Evolutionary conservation across 176 grass and related monocot genomes (phyloP).

Genomic region (Saccharum officinarum): DNA sequence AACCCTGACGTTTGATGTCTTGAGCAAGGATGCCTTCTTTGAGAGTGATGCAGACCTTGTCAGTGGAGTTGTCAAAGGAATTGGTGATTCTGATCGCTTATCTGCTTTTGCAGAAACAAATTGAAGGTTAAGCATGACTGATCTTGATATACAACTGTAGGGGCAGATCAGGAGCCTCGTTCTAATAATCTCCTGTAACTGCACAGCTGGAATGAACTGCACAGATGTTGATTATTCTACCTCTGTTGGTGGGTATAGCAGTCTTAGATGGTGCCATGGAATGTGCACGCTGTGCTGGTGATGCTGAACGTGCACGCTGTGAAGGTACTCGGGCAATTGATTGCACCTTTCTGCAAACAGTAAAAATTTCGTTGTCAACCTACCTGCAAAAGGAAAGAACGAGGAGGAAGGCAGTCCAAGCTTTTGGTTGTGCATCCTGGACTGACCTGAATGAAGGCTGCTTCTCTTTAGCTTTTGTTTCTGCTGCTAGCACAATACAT

Average conservation of each 20-base stretch:
- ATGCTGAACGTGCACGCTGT: conserved; percentile 63
- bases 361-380: not conserved
- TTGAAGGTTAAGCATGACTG: not conserved
- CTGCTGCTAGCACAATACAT: conserved; percentile 19
- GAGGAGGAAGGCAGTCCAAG: not conserved
- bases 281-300: conserved; percentile 44
- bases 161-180: not conserved
- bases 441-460: conserved; percentile 76
- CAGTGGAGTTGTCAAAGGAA: conserved; percentile 38
- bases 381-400: not conserved
- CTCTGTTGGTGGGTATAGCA: conserved; percentile 28
- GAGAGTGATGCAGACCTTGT: conserved; percentile 65
- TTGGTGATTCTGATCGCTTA: conserved; percentile 54
- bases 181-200: not conserved
- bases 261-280: conserved; percentile 36
- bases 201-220: not conserved
- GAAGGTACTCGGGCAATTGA: conserved; percentile 57
- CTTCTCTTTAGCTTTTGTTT: conserved; percentile 51
- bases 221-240: conserved; percentile 23
- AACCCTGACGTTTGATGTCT: conserved; percentile 64
- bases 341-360: conserved; percentile 63
- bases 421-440: not conserved
- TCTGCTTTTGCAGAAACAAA: conserved; percentile 45
- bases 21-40: conserved; percentile 72
- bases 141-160: not conserved